These are phyloP conservation scores for Cryptomeria japonica DNA, from an alignment of 75 land plant genomes.

Conservation along the genomic window DNA sequence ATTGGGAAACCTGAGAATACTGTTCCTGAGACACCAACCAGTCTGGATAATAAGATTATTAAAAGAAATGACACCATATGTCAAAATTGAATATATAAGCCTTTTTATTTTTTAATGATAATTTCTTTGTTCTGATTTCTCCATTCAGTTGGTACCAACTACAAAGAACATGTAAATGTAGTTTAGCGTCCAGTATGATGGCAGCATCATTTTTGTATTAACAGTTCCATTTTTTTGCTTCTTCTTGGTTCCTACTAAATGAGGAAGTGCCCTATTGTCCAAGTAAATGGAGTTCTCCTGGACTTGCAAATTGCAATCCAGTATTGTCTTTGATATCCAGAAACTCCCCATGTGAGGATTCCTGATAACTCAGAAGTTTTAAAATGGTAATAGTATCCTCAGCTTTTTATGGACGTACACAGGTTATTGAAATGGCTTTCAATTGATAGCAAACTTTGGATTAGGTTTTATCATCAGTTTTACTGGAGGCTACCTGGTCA, in stretches of 20 bases:
- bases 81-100: not conserved
- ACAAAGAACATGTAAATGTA: not conserved
- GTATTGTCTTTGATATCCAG: not conserved
- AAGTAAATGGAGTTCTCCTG: not conserved
- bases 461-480: not conserved
- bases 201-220: not conserved
- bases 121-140: not conserved
- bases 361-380: not conserved
- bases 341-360: not conserved
- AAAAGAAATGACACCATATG: not conserved
- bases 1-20: not conserved
- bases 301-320: not conserved
- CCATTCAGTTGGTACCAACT: not conserved
- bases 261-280: not conserved
- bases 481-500: not conserved
- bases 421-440: not conserved
- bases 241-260: not conserved
- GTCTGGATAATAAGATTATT: not conserved
- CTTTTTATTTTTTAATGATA: not conserved
- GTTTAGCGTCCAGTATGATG: not conserved
- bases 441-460: not conserved
- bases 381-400: not conserved
- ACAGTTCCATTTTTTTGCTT: not conserved
- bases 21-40: not conserved
- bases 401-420: not conserved